Conservation (phyloP, 2,329 filamentous ascomycete species). For the Colletotrichum sojae region DNA sequence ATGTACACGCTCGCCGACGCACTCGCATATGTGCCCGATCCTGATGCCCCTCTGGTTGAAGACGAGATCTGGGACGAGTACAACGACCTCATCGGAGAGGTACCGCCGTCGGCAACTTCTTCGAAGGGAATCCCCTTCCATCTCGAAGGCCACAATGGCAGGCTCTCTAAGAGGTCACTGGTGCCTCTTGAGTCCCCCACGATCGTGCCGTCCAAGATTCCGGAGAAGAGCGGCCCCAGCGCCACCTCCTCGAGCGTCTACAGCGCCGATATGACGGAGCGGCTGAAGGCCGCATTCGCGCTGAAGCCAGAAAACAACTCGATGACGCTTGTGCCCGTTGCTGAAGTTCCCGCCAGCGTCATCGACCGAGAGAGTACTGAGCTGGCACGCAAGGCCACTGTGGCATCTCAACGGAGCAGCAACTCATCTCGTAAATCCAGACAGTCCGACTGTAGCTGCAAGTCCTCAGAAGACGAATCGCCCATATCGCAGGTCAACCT, state of each 20-base stretch:
- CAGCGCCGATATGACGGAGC: conserved; percentile 68
- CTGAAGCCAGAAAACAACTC: conserved; percentile 54
- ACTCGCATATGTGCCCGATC: conserved; percentile 76
- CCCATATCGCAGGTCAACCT: conserved; percentile 81
- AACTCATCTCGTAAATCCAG: conserved; percentile 52
- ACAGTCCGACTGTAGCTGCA: conserved; percentile 62
- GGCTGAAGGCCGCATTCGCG: conserved; percentile 64
- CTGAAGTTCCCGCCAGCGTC: conserved; percentile 51
- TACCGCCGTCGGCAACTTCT: conserved; percentile 67
- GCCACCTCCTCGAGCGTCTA: conserved; percentile 65
- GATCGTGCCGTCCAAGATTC: conserved; percentile 45
- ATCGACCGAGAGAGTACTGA: conserved; percentile 47
- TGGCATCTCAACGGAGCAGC: conserved; percentile 47
- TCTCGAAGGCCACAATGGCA: conserved; percentile 63
- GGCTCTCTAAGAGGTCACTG: conserved; percentile 52
- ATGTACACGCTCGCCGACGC: conserved; percentile 71
- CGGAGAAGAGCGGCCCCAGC: conserved; percentile 40
- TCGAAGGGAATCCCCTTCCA: conserved; percentile 71
- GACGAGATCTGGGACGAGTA: conserved; percentile 97
- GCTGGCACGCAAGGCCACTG: conserved; percentile 37
- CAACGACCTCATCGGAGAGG: conserved; percentile 85
- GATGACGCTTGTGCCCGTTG: conserved; percentile 58
- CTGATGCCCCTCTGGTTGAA: conserved; percentile 75
- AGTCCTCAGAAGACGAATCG: conserved; percentile 69
- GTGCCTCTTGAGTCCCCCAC: conserved; percentile 64